Evolutionary conservation across 176 grass and related monocot species (phyloP), one percentile per base, ranked within the genome.

Genomic region (Oryza nivara): DNA sequence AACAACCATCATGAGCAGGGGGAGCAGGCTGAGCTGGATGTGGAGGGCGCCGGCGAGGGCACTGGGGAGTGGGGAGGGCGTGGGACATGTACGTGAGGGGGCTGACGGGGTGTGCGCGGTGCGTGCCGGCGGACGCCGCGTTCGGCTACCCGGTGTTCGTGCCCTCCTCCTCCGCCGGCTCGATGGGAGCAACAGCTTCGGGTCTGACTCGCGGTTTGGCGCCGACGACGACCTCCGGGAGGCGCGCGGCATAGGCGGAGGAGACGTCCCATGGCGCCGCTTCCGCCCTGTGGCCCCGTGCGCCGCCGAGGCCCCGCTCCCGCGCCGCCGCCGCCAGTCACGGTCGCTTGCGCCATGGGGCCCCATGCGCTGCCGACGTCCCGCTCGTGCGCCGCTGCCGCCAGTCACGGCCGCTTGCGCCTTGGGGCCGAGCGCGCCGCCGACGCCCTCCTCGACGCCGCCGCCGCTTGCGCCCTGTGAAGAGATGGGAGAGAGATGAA

Each of bases 91-190:
- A 90, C 88, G 74, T 86, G 60, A 80, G 68, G 47, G 54, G 84
- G 34, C 10, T 90, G 20, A 86, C 74, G 20, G 84, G 88, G 25
- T 90, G 80, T 84, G 68, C 88, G 74, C 84, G 88, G 28, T 86
- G 74, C 84, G 47, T 74, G 7, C 88, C 88, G 13, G 32, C 60
- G 47, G 84, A 90, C 79, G 88, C 84, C 2, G 88, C 84, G 68
- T 90, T 79, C 88, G 88, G 88, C 11, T 90, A 90, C 84, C 88
- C 88, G 80, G 79, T 90, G 68, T 14, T 90, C 74, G 84, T 83
- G 20, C 80, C 80, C 5, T 36, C 35, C 11, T 56, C 52, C 28
- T 28, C 28, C 28, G 28, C 28, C 17, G 47, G 46, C 61, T 63
- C 74, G 46, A 17, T 84, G 11, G 47, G 75, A 87, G 69, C 74